Conservation (phyloP, 768 basidiomycete genomes). For the Tylopilus balloui region DNA sequence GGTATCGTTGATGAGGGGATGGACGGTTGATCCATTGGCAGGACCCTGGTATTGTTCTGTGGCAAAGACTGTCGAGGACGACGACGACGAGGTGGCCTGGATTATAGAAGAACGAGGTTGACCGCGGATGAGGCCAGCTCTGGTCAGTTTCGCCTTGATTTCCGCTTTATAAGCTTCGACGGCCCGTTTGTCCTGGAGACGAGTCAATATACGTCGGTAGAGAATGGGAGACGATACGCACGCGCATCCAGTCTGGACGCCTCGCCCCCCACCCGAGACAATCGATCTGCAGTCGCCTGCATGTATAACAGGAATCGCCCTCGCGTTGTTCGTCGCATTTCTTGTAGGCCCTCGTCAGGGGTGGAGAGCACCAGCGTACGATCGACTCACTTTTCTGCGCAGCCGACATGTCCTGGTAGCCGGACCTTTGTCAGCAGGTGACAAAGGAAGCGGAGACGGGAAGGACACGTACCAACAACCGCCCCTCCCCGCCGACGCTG, state of each 20-base stretch:
- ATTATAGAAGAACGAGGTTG: conserved; percentile 63
- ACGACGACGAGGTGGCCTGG: conserved; percentile 32
- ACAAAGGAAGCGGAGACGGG: not conserved
- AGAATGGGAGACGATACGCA: conserved; percentile 33
- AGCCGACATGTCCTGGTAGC: conserved; percentile 71
- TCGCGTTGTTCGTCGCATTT: conserved; percentile 88
- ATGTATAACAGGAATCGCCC: conserved; percentile 76
- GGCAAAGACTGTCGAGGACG: conserved; percentile 34
- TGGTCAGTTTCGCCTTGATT: conserved; percentile 76
- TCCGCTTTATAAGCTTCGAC: conserved; percentile 80
- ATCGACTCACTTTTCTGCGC: conserved; percentile 63
- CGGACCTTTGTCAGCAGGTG: conserved; percentile 6
- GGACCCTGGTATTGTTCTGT: conserved; percentile 26
- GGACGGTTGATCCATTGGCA: conserved; percentile 18
- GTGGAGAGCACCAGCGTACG: not conserved
- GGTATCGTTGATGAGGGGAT: conserved; percentile 21
- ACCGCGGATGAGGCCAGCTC: conserved; percentile 76
- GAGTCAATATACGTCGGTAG: conserved; percentile 15
- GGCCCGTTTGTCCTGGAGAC: conserved; percentile 67
- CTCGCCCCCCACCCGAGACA: conserved; percentile 84
- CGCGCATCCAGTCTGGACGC: conserved; percentile 88
- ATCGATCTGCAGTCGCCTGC: conserved; percentile 72
- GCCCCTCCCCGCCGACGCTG: conserved; percentile 57
- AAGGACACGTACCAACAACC: conserved; percentile 67
- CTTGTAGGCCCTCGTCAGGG: conserved; percentile 34